phyloP scores from a whole-genome alignment of 768 basidiomycete species.

The Tricholoma flavovirens region DNA sequence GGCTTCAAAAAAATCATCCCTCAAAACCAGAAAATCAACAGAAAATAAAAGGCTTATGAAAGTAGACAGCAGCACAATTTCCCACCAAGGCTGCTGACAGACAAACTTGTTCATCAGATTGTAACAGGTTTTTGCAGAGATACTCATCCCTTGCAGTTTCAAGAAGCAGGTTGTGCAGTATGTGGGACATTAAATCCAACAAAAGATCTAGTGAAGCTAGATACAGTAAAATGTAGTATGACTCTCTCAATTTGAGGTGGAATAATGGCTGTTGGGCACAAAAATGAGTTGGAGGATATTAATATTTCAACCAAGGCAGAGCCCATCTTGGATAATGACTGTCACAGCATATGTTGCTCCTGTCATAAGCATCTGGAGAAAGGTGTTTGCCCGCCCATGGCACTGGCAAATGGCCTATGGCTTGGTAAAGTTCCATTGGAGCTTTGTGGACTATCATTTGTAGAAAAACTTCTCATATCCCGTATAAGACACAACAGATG shows the following conservation, averaged over 20 bases:
- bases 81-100: neutral
- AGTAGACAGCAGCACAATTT: neutral
- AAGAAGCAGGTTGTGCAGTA: neutral
- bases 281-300: neutral
- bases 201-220: neutral
- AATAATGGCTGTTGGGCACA: neutral
- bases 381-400: neutral
- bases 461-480: neutral
- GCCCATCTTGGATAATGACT: neutral
- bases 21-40: no score
- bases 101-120: neutral
- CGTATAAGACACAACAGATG: neutral
- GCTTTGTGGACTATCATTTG: neutral
- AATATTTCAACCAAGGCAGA: no score
- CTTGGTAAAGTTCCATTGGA: neutral
- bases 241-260: neutral
- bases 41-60: neutral
- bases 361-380: neutral
- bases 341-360: neutral
- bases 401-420: neutral
- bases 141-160: neutral
- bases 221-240: neutral
- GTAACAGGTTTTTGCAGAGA: neutral
- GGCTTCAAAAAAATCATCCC: neutral
- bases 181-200: neutral